Percentiles rank a stretch among this genome's conserved stretches.
Conservation (phyloP, 78 protist species). For the Blattamonas nauphoetae region DNA sequence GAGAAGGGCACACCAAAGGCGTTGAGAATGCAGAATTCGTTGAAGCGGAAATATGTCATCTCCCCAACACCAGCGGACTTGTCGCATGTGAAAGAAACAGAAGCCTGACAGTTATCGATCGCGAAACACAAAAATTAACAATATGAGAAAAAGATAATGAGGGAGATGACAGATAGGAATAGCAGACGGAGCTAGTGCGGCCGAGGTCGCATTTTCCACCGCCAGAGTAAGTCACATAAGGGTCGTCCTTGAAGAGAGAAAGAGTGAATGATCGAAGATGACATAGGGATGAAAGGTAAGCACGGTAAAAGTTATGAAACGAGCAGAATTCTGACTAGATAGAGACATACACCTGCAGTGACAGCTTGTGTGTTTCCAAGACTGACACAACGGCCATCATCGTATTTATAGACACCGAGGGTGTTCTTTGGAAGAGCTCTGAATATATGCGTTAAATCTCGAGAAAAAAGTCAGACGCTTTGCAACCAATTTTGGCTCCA, state of each 20-base stretch:
- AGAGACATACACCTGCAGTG: neutral
- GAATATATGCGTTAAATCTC: neutral
- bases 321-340: no score
- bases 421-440: neutral
- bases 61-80: neutral
- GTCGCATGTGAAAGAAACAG: neutral
- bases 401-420: neutral
- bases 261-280: no score
- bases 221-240: neutral
- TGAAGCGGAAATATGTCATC: neutral
- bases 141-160: no score
- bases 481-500: neutral
- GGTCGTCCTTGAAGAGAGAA: neutral
- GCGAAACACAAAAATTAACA: no score
- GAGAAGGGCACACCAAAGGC: neutral
- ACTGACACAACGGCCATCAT: neutral
- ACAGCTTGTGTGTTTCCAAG: neutral
- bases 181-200: neutral
- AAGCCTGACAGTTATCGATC: neutral
- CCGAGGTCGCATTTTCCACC: neutral
- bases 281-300: no score
- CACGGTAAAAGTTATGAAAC: no score
- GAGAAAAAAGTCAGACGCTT: neutral
- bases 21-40: neutral
- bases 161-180: no score